These are phyloP conservation scores for Berkeleyomyces rouxiae DNA, from an alignment of 2,329 filamentous ascomycete genomes.

Conservation along the genomic window DNA sequence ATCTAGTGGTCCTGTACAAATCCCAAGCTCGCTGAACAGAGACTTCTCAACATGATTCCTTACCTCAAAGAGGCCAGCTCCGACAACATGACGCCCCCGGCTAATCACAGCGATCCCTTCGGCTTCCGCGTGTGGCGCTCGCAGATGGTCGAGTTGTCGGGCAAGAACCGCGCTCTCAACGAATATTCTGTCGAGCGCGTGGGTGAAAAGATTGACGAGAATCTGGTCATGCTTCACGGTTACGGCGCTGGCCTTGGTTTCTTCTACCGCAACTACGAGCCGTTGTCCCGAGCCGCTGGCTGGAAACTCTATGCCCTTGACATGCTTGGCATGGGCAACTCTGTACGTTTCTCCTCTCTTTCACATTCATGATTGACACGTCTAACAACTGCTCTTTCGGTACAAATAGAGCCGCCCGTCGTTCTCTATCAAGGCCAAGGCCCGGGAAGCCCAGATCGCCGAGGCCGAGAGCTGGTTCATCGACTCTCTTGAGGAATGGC, in stretches of 20 bases:
- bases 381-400: not conserved
- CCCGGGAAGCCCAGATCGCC: constrained; percentile 58
- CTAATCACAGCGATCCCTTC: constrained; percentile 50
- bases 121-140: constrained; percentile 77
- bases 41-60: constrained; percentile 72
- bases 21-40: constrained; percentile 69
- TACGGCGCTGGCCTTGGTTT: constrained; percentile 94
- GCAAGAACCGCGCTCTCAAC: constrained; percentile 76
- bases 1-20: constrained; percentile 69
- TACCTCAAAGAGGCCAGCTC: constrained; percentile 58
- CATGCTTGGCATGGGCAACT: constrained; percentile 87
- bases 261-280: constrained; percentile 97
- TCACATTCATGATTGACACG: not conserved
- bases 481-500: constrained; percentile 92
- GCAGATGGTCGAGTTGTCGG: constrained; percentile 65
- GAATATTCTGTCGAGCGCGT: constrained; percentile 81
- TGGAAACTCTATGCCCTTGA: constrained; percentile 93
- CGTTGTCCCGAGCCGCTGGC: constrained; percentile 57
- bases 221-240: constrained; percentile 87
- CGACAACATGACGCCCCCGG: constrained; percentile 25
- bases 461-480: constrained; percentile 95
- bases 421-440: constrained; percentile 74
- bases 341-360: constrained; percentile 21
- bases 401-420: constrained; percentile 43
- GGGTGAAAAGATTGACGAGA: constrained; percentile 64